Evolutionary conservation across 164 flowering plant genomes (phyloP).

Genomic region (Nymphaea colorata): DNA sequence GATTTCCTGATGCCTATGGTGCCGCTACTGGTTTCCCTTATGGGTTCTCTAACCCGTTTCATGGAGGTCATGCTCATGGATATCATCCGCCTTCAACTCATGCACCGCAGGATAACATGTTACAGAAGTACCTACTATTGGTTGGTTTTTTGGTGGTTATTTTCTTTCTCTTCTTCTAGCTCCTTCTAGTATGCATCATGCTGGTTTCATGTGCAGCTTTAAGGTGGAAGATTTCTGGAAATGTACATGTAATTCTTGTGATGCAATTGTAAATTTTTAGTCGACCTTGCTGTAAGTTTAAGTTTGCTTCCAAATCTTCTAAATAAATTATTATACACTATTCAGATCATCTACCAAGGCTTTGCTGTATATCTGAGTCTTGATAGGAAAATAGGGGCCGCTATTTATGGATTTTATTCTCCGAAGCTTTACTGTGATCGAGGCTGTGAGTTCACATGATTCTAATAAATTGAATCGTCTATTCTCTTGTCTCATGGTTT

Average conservation of each 20-base stretch:
- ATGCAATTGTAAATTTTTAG: slow-evolving; percentile 4
- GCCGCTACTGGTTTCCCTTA: slow-evolving; percentile 40
- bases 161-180: background rate
- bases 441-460: background rate
- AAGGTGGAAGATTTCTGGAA: background rate
- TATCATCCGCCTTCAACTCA: slow-evolving; percentile 14
- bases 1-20: slow-evolving; percentile 56
- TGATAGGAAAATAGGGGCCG: background rate
- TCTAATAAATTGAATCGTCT: no score
- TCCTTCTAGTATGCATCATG: background rate
- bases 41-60: slow-evolving; percentile 38
- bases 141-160: slow-evolving; percentile 37
- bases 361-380: no score
- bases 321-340: no score
- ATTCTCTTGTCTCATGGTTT: no score
- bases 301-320: no score
- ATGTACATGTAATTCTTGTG: slow-evolving; percentile 1
- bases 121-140: slow-evolving; percentile 34
- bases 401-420: background rate
- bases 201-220: background rate
- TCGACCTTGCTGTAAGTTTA: background rate
- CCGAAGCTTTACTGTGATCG: background rate
- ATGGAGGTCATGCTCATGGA: slow-evolving; percentile 38
- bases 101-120: slow-evolving; percentile 21
- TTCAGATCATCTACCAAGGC: no score